Conservation (phyloP, 306 rosid genomes). For the Cicer bijugum region DNA sequence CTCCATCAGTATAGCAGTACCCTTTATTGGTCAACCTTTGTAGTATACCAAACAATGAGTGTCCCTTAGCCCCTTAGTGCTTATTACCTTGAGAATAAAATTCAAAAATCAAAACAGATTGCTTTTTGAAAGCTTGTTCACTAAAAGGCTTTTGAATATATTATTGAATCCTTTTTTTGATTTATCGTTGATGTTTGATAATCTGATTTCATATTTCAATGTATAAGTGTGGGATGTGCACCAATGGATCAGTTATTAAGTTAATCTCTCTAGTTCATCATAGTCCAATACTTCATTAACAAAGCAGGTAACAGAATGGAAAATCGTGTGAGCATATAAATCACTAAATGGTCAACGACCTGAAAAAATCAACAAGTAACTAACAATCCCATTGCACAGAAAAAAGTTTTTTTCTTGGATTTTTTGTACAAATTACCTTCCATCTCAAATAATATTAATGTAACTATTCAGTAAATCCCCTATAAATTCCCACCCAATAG, state of each 20-base stretch:
- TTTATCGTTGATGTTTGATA: neutral
- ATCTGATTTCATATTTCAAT: neutral
- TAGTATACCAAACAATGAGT: slow-evolving; percentile 2
- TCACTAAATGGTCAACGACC: neutral
- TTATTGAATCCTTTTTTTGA: neutral
- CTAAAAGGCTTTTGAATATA: slow-evolving; percentile 14
- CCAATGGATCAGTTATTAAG: neutral
- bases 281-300: slow-evolving; percentile 9
- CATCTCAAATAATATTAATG: neutral
- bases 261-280: slow-evolving; percentile 11
- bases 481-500: neutral
- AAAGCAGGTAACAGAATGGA: neutral
- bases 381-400: neutral
- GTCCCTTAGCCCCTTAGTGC: neutral
- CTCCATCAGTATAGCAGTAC: neutral
- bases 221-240: slow-evolving; percentile 15
- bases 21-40: slow-evolving; percentile 1
- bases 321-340: slow-evolving; percentile 21
- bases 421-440: neutral
- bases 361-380: neutral
- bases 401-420: neutral
- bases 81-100: slow-evolving; percentile 4
- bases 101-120: neutral
- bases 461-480: neutral
- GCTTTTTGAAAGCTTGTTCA: slow-evolving; percentile 4